Evolutionary conservation across 1,284 basidiomycete species (phyloP), one percentile per base, ranked within the genome.

Genomic region (Ceratobasidium sp.): DNA sequence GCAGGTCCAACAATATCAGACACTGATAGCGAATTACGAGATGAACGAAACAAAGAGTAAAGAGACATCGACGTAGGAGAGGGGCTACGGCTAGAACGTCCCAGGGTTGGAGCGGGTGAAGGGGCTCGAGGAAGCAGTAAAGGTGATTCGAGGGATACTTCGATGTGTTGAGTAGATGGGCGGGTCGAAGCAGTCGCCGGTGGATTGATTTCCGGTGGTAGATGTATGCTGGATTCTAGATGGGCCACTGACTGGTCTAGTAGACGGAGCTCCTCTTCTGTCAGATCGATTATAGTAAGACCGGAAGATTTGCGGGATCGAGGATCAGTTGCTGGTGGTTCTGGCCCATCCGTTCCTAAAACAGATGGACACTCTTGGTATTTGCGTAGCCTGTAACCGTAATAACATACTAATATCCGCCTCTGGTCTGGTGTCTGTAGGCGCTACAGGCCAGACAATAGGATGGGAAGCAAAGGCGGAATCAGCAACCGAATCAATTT

Each of bases 1-100:
- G 83, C 78, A 0, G 85, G 84, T 2, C 80, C 82, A 0, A 83
- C 83, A 2, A 87, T 79, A 76, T 87, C 85, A 0, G 85, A 82
- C 1, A 86, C 85, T 30, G 79, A 79, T 32, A 83, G 30, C 16
- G 39, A 50, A 45, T 59, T 58, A 6, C 64, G 48, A 34, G 18
- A 48, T n/a, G 46, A 26, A 30, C 72, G 52, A 41, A 73, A 73
- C 46, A 52, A 36, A 32, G 72, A 21, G 14, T 69, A 67, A 18
- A 73, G 62, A n/a, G 72, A 69, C 43, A 39, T n/a, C 14, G 23
- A n/a, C 4, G 32, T 26, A 2, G 52, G 39, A 26, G 59, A 12
- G 21, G 58, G 41, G 18, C 30, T 26, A 16, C 10, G 41, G 26
- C 34, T 45, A 30, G 65, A 52, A 32, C 23, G 71, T 64, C 21